Percentiles rank a stretch among this genome's conserved stretches.
Evolutionary conservation across 495 filamentous ascomycete genomes (phyloP).

Genomic region (Podospora conica): DNA sequence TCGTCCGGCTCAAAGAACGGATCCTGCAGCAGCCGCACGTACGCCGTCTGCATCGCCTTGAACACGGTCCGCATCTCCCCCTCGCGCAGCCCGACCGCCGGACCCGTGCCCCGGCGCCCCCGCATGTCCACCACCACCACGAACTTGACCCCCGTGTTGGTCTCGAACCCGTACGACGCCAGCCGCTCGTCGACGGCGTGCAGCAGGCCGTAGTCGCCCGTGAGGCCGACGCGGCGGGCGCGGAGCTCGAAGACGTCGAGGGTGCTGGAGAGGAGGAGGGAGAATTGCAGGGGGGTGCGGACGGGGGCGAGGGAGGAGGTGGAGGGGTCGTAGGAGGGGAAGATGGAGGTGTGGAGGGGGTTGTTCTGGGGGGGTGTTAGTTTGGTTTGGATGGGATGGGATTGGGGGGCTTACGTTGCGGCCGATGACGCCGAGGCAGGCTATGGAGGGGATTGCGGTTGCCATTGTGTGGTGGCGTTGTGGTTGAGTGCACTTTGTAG

Average conservation of each 20-base stretch:
- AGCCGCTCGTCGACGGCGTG: conserved; percentile 89
- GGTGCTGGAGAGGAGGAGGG: conserved; percentile 80
- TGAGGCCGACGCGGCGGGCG: conserved; percentile 44
- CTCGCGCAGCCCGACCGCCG: conserved; percentile 59
- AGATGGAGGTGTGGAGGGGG: conserved; percentile 86
- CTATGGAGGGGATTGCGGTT: conserved; percentile 62
- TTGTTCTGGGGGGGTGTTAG: conserved; percentile 62
- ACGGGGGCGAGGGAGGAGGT: conserved; percentile 42
- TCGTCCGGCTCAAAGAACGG: conserved; percentile 93
- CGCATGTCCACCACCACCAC: conserved; percentile 83
- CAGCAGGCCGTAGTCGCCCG: conserved; percentile 82
- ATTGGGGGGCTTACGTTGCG: conserved; percentile 56
- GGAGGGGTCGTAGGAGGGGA: conserved; percentile 57
- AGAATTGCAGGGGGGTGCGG: conserved; percentile 71
- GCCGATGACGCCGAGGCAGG: conserved; percentile 88
- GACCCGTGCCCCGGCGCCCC: conserved; percentile 18
- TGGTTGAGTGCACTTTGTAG: background rate
- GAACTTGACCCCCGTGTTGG: conserved; percentile 91
- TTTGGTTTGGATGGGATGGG: background rate
- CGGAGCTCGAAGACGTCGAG: conserved; percentile 91
- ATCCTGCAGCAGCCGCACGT: conserved; percentile 83
- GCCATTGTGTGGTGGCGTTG: conserved; percentile 29
- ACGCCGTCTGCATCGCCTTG: conserved; percentile 81
- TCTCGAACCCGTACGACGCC: conserved; percentile 89
- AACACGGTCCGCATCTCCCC: conserved; percentile 84